Percentiles rank a stretch among this genome's conserved stretches.
Evolutionary conservation across 2,329 filamentous ascomycete species (phyloP).

Genomic region (Davidsoniella neocaledoniae): DNA sequence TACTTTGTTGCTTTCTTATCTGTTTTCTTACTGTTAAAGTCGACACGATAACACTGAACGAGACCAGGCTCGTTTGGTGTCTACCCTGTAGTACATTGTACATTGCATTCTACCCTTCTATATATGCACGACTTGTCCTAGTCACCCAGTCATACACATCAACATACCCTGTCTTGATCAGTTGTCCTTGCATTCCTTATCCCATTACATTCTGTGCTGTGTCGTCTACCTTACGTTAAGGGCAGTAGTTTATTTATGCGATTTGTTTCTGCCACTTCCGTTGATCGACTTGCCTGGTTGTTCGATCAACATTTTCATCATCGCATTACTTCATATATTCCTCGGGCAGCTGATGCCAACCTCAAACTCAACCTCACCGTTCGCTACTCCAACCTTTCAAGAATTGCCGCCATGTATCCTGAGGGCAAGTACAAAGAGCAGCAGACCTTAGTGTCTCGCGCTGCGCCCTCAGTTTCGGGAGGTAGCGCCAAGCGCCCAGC

Average conservation of each 20-base stretch:
- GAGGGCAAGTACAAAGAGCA: conserved; percentile 2
- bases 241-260: background rate
- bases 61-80: no score
- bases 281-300: conserved; percentile 3
- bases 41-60: no score
- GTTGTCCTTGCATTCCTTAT: background rate
- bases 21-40: no score
- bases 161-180: background rate
- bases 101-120: background rate
- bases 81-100: background rate
- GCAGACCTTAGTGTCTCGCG: background rate
- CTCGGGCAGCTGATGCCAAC: background rate
- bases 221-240: background rate
- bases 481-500: background rate
- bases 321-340: background rate
- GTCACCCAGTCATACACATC: background rate
- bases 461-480: background rate
- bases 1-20: no score
- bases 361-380: background rate
- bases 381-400: background rate
- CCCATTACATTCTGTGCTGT: background rate
- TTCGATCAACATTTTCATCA: conserved; percentile 1
- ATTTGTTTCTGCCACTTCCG: no score
- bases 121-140: background rate
- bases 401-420: background rate